Evolutionary conservation across 78 protist genomes (phyloP).

Genomic region (Emiliania huxleyi): DNA sequence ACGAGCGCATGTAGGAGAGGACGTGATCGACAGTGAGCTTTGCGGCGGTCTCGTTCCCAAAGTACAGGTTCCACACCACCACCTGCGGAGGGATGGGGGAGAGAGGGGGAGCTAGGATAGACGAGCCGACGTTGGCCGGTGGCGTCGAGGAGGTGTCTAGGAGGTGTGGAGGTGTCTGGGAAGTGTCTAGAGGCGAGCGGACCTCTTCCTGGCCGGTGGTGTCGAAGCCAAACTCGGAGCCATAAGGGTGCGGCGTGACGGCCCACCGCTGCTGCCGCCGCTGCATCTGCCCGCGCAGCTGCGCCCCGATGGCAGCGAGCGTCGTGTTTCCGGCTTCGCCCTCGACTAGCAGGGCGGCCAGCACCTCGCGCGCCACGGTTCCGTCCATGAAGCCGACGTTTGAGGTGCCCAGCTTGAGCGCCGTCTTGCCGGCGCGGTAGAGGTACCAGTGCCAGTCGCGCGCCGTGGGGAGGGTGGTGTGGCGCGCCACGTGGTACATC

Average conservation of each 20-base stretch:
- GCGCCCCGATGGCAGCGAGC: background rate
- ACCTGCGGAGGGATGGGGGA: too few relatives aligned
- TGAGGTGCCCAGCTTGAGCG: background rate
- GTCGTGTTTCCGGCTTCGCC: background rate
- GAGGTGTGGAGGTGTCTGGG: too few relatives aligned
- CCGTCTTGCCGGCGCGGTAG: background rate
- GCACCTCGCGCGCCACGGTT: constrained; percentile 6
- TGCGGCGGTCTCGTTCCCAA: background rate
- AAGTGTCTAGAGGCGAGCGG: too few relatives aligned
- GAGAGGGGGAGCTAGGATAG: too few relatives aligned
- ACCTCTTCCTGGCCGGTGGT: constrained; percentile 12
- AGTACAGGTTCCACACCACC: background rate
- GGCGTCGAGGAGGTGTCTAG: too few relatives aligned
- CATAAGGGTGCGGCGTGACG: background rate
- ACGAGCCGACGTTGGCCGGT: too few relatives aligned
- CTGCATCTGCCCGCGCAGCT: background rate
- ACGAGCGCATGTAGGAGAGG: background rate
- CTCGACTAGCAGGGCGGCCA: background rate
- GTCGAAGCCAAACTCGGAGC: background rate
- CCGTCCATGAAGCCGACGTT: constrained; percentile 6
- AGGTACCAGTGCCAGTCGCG: background rate
- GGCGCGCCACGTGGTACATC: background rate
- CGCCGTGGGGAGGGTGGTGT: background rate
- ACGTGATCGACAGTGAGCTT: background rate
- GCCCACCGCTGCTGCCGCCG: background rate